phyloP scores from a whole-genome alignment of 768 basidiomycete species.

The Suillus americanus region DNA sequence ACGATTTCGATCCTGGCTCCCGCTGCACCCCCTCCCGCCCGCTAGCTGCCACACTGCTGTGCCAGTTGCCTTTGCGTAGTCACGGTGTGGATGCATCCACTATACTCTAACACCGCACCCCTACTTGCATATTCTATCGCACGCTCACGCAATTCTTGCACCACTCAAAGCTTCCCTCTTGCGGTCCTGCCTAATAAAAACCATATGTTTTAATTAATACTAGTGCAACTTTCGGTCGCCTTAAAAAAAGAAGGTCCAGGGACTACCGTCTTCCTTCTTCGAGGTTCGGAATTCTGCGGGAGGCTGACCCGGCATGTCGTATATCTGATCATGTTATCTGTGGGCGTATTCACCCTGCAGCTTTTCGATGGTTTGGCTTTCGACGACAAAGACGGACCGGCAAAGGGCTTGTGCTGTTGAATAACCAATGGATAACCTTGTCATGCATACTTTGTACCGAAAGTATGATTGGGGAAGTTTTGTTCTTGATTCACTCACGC shows the following conservation, averaged over 20 bases:
- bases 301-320: neutral
- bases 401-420: neutral
- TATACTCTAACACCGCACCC: too few species aligned
- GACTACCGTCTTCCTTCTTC: neutral
- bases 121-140: neutral
- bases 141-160: neutral
- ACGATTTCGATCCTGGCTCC: too few species aligned
- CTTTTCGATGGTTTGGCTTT: neutral
- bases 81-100: too few species aligned
- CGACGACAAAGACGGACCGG: neutral
- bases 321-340: neutral
- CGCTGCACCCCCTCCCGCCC: too few species aligned
- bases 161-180: neutral
- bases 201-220: neutral
- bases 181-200: neutral
- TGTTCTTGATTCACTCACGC: neutral
- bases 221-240: neutral
- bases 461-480: neutral
- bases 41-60: too few species aligned
- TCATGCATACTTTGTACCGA: neutral
- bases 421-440: neutral
- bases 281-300: neutral
- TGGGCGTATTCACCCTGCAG: neutral
- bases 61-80: too few species aligned
- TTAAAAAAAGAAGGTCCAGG: neutral